Evolutionary conservation across 2,329 filamentous ascomycete genomes (phyloP).

Genomic region (Diaporthe citri): DNA sequence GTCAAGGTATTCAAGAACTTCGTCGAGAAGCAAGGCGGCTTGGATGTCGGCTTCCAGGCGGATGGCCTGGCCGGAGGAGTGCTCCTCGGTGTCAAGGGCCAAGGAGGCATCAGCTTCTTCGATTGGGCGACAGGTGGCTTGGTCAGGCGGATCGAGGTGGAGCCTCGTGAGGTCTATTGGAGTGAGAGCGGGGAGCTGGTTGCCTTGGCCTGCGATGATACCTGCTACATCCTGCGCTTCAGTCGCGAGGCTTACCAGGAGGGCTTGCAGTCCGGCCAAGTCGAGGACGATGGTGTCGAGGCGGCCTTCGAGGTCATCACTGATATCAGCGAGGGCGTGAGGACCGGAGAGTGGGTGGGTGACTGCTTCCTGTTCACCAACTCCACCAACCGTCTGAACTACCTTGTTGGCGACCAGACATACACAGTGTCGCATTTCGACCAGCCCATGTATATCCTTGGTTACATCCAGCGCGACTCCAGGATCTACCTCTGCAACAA

Average conservation of each 20-base stretch:
- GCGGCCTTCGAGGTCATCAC: conserved; percentile 96
- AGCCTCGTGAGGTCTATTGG: conserved; percentile 88
- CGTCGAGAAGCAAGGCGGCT: conserved; percentile 86
- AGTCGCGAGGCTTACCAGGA: conserved; percentile 90
- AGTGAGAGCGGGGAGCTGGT: conserved; percentile 96
- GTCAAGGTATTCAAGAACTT: conserved; percentile 99
- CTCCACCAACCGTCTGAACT: conserved; percentile 95
- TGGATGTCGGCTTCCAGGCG: conserved; percentile 95
- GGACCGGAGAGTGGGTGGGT: conserved; percentile 96
- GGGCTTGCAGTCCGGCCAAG: conserved; percentile 83
- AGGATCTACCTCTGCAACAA: conserved; percentile 96
- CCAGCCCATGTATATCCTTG: conserved; percentile 92
- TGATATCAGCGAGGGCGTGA: conserved; percentile 93
- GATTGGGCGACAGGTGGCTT: conserved; percentile 94
- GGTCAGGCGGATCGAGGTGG: conserved; percentile 90
- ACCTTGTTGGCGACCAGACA: conserved; percentile 96
- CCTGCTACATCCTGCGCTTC: conserved; percentile 87
- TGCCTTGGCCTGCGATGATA: conserved; percentile 92
- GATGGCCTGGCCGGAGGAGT: conserved; percentile 92
- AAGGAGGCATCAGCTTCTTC: conserved; percentile 94
- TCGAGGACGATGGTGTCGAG: conserved; percentile 93
- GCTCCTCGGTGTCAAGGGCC: conserved; percentile 92
- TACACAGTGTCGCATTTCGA: conserved; percentile 99
- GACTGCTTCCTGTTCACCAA: conserved; percentile 99
- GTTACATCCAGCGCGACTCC: conserved; percentile 96